These are phyloP conservation scores for Coniella vitis DNA, from an alignment of 2,329 filamentous ascomycete genomes.

Conservation along the genomic window DNA sequence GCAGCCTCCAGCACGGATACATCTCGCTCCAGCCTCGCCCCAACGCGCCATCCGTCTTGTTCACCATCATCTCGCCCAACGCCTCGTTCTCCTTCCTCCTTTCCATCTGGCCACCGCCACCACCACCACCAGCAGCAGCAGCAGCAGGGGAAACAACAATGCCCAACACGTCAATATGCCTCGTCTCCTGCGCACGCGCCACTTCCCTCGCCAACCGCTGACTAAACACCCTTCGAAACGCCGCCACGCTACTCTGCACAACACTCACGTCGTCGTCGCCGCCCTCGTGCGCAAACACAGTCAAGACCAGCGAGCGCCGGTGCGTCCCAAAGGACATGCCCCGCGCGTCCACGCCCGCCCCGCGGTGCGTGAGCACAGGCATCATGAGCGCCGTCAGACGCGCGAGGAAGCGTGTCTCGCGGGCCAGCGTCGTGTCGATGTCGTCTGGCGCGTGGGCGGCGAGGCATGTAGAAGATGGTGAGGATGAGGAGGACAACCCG, in stretches of 20 bases:
- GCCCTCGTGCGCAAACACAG: slow-evolving; percentile 22
- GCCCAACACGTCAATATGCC: slow-evolving; percentile 24
- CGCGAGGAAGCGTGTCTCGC: slow-evolving; percentile 30
- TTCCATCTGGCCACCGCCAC: slow-evolving; percentile 24
- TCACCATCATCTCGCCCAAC: slow-evolving; percentile 17
- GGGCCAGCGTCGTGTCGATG: slow-evolving; percentile 25
- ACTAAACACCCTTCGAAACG: slow-evolving; percentile 25
- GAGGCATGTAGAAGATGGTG: too few species aligned
- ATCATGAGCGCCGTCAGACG: slow-evolving; percentile 26
- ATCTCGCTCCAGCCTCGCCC: slow-evolving; percentile 20
- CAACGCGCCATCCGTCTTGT: slow-evolving; percentile 21
- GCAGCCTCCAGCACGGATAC: slow-evolving; percentile 23
- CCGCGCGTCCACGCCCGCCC: slow-evolving; percentile 1
- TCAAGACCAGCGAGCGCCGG: slow-evolving; percentile 24
- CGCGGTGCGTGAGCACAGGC: slow-evolving; percentile 19
- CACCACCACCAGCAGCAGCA: too few species aligned
- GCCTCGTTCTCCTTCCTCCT: slow-evolving; percentile 19
- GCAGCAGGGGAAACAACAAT: too few species aligned
- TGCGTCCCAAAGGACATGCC: slow-evolving; percentile 5
- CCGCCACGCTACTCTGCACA: slow-evolving; percentile 27
- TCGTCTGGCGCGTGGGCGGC: slow-evolving; percentile 23
- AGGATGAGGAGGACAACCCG: too few species aligned
- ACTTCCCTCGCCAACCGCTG: slow-evolving; percentile 24
- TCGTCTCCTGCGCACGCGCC: slow-evolving; percentile 15
- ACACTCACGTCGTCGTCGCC: slow-evolving; percentile 24